Conservation (phyloP, 495 filamentous ascomycete genomes). For the Penicillium daleae region DNA sequence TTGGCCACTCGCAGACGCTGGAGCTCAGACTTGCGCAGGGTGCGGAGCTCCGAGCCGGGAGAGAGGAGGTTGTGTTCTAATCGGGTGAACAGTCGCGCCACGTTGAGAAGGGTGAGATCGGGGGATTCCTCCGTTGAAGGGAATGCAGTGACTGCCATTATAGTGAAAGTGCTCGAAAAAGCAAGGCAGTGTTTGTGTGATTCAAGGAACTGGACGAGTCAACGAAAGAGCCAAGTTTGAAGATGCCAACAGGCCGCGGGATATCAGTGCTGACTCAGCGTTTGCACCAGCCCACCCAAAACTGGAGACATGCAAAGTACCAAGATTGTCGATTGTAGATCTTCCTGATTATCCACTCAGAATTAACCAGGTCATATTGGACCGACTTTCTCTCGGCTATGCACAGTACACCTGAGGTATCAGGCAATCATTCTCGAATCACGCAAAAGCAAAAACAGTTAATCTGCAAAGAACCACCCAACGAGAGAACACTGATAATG, state of each 20-base stretch:
- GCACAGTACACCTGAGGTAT: not conserved
- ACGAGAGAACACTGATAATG: not conserved
- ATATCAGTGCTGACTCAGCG: conserved; percentile 16
- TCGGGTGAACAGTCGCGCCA: conserved; percentile 73
- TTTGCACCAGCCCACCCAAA: too few relatives aligned
- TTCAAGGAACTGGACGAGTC: not conserved
- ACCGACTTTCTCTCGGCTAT: not conserved
- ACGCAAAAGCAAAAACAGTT: not conserved
- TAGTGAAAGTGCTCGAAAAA: not conserved
- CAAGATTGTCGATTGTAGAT: not conserved
- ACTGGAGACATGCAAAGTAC: too few relatives aligned
- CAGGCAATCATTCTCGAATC: not conserved
- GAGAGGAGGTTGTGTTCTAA: conserved; percentile 74
- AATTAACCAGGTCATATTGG: not conserved
- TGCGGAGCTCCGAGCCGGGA: conserved; percentile 61
- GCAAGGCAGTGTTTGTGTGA: not conserved
- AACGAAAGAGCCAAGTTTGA: not conserved
- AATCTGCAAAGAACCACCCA: not conserved
- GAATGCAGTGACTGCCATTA: conserved; percentile 42
- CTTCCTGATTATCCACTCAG: not conserved
- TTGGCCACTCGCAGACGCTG: conserved; percentile 67
- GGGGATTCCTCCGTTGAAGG: conserved; percentile 30
- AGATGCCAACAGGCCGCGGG: conserved; percentile 16
- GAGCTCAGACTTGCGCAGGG: conserved; percentile 64
- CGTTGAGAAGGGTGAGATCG: conserved; percentile 57